Conservation (phyloP, 768 basidiomycete species). For the Termitomyces sp. region DNA sequence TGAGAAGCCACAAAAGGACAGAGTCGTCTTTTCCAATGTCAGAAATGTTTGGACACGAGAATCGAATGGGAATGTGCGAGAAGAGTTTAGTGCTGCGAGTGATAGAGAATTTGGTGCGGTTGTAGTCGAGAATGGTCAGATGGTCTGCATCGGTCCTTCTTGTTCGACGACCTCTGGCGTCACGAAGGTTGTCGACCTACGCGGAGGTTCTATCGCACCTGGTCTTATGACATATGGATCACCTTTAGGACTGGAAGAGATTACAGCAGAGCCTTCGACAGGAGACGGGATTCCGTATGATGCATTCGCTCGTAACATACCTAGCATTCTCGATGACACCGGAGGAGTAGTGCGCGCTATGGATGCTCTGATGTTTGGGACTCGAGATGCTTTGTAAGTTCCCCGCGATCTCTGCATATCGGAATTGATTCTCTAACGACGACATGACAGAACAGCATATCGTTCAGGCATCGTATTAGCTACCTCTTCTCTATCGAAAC, state of each 20-base stretch:
- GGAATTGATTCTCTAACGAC: neutral
- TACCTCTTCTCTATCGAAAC: constrained; percentile 42
- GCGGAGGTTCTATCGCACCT: constrained; percentile 62
- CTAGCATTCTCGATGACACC: constrained; percentile 39
- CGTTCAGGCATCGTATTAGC: constrained; percentile 61
- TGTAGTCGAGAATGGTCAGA: constrained; percentile 42
- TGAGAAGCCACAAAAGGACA: constrained; percentile 26
- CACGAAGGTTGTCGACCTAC: constrained; percentile 46
- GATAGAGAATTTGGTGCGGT: constrained; percentile 25
- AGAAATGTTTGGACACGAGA: constrained; percentile 37
- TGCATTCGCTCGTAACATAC: constrained; percentile 40
- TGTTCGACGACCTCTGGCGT: constrained; percentile 22
- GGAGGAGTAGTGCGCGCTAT: constrained; percentile 56
- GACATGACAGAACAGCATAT: constrained; percentile 46
- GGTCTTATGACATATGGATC: constrained; percentile 67
- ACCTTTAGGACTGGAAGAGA: constrained; percentile 70
- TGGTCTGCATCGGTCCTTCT: constrained; percentile 41
- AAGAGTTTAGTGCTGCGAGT: constrained; percentile 21
- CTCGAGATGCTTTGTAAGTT: constrained; percentile 67
- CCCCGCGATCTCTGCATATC: neutral
- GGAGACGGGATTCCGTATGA: constrained; percentile 56
- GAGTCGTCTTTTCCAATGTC: constrained; percentile 63
- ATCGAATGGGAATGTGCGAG: constrained; percentile 23
- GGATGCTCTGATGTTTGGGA: constrained; percentile 68
- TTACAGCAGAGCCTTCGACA: constrained; percentile 62